Base-by-base conservation (phyloP, 2,329 filamentous ascomycete genomes). In the Calonectria hongkongensis region DNA sequence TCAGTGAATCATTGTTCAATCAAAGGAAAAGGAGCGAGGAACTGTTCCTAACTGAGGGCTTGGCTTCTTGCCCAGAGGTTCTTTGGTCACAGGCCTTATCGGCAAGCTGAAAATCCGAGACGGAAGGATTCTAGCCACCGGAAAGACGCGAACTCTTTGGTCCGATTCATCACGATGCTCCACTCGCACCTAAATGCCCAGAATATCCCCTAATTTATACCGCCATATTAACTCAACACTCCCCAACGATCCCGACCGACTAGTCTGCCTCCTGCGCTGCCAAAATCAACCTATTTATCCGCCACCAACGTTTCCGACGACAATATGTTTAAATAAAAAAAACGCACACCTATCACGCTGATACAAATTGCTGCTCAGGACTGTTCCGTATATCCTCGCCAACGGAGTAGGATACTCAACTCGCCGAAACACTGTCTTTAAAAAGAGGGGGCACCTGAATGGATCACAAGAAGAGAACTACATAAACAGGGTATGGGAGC, bases 341-440 rank as follows among this genome's bases (percentile, higher is more conserved):
- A 36, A 6, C 74, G 72, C 86, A 87, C 6, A 82, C 79, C 70
- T 85, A 79, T 75, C 86, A 82, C 30, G 83, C 82, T 39, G 83
- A 76, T 18, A 84, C 84, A 62, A 87, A 85, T 74, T 87, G 82
- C 76, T 87, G 86, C 47, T 85, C 84, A n/a, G 85, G 78, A 71
- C 87, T 88, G 50, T 85, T 85, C 15, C 86, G 81, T 2, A 86
- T 85, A 0, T 86, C 87, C 8, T 84, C 85, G 43, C 85, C 85
- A 71, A 88, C 88, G 0, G 85, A 85, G 2, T 87, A 67, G 73
- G 85, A 87, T 56, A 84, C 84, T 82, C 84, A 86, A 15, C 81
- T 80, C 39, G 16, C 47, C 15, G 27, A 62, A 48, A 51, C 56
- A 68, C 30, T 72, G 58, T 47, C 39, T 36, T 63, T 48, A 51